A percentile compares a stretch with the other conserved stretches of the same genome.
Evolutionary conservation across 179 eudicot genomes (phyloP).

Genomic region (Carnegiea gigantea): DNA sequence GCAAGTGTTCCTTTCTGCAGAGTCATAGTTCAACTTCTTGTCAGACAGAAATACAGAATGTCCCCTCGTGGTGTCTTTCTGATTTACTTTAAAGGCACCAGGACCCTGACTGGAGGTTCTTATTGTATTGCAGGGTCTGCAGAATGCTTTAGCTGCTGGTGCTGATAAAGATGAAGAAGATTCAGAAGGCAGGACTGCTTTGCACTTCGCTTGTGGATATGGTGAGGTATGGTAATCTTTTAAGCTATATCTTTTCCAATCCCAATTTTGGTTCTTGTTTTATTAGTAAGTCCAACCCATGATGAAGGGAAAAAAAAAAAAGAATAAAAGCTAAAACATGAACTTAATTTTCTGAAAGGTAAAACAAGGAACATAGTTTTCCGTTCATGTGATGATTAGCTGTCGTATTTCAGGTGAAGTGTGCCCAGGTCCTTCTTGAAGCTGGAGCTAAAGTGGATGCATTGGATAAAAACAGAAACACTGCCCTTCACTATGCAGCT

Average conservation of each 20-base stretch:
- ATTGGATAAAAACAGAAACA: constrained; percentile 94
- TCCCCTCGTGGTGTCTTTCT: not conserved
- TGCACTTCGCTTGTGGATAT: constrained; percentile 99
- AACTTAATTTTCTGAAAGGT: not conserved
- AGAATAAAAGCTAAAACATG: not conserved
- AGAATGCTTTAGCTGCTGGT: constrained; percentile 73
- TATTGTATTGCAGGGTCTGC: constrained; percentile 55
- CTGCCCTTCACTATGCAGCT: constrained; percentile 98
- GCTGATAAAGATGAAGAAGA: constrained; percentile 94
- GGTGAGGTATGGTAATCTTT: constrained; percentile 78
- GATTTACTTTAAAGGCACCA: not conserved
- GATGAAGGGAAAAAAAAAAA: not conserved
- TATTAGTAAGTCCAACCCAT: not conserved
- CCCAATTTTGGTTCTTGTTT: not conserved
- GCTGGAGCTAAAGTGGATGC: constrained; percentile 96
- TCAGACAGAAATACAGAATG: not conserved
- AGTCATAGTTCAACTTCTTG: not conserved
- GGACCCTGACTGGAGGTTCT: not conserved
- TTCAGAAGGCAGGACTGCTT: constrained; percentile 96
- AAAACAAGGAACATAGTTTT: not conserved
- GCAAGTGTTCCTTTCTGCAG: not conserved
- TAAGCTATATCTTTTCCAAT: too few species aligned
- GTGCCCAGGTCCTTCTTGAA: constrained; percentile 90
- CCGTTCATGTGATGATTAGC: not conserved
- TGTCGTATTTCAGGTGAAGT: constrained; percentile 53